A percentile compares a stretch with the other conserved stretches of the same genome.
These are phyloP conservation scores for Populus tremula DNA, from an alignment of 345 rosid species.

Conservation along the genomic window DNA sequence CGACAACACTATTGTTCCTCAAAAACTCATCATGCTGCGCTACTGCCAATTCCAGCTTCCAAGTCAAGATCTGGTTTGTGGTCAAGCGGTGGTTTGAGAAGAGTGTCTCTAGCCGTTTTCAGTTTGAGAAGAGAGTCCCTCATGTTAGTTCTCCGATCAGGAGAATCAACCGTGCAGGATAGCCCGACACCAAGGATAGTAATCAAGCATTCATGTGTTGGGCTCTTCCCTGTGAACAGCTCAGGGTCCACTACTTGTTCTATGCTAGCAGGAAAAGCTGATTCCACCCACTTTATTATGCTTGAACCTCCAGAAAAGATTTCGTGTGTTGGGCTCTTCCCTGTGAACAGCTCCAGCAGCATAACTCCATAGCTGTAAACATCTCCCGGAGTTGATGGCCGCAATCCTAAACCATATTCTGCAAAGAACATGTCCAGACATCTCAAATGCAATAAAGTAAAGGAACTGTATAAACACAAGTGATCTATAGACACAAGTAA, in stretches of 20 bases:
- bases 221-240: neutral
- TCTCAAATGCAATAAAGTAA: neutral
- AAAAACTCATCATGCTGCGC: neutral
- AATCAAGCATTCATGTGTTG: conserved; percentile 23
- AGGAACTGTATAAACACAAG: no score
- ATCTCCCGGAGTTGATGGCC: neutral
- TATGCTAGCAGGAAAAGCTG: no score
- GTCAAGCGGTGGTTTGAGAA: neutral
- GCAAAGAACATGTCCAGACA: neutral
- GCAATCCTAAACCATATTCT: conserved; percentile 51
- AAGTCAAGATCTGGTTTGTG: neutral
- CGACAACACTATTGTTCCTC: no score
- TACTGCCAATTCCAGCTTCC: neutral
- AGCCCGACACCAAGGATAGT: conserved; percentile 42
- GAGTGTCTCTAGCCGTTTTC: conserved; percentile 15
- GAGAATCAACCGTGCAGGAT: conserved; percentile 33
- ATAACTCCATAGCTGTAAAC: no score
- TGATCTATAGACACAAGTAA: no score
- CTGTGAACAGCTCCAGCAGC: no score
- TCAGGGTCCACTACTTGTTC: no score
- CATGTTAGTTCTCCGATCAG: conserved; percentile 36
- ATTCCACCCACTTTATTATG: no score
- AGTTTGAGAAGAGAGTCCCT: conserved; percentile 41
- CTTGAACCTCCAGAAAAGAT: no score
- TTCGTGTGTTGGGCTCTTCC: no score